Evolutionary conservation across 176 grass and related monocot genomes (phyloP).

Genomic region (Saccharum officinarum): DNA sequence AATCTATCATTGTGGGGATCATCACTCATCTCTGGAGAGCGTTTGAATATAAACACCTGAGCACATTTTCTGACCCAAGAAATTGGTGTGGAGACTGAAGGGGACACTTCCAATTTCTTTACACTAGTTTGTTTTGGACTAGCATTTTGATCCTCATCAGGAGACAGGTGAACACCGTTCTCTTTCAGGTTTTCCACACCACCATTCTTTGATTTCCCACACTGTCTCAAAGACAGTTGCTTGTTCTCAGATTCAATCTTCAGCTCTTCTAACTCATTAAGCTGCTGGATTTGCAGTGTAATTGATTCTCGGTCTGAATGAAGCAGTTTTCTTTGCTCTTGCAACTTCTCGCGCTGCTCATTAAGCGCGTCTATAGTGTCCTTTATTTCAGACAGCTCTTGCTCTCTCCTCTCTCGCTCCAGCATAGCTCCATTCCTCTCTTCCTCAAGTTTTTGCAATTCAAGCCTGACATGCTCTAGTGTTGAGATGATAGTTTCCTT

Average conservation of each 20-base stretch:
- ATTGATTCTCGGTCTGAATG: conserved; percentile 82
- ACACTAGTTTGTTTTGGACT: conserved; percentile 44
- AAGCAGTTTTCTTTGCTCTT: conserved; percentile 87
- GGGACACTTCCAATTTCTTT: conserved; percentile 46
- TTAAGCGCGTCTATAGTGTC: conserved; percentile 61
- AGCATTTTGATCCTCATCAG: conserved; percentile 37
- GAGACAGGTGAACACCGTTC: conserved; percentile 12
- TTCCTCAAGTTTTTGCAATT: conserved; percentile 82
- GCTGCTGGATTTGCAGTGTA: conserved; percentile 68
- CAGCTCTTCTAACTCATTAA: conserved; percentile 69
- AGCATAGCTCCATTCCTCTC: conserved; percentile 73
- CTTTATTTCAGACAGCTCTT: conserved; percentile 74
- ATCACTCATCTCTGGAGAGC: conserved; percentile 60
- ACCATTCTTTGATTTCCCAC: conserved; percentile 41
- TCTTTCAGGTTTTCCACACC: conserved; percentile 26
- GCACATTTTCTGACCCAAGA: conserved; percentile 83
- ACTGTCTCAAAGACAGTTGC: conserved; percentile 45
- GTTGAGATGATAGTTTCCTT: conserved; percentile 63
- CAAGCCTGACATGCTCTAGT: conserved; percentile 59
- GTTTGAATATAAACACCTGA: conserved; percentile 65
- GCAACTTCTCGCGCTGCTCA: conserved; percentile 82
- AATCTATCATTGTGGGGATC: conserved; percentile 37
- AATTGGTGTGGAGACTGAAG: conserved; percentile 50
- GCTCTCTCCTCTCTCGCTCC: conserved; percentile 72
- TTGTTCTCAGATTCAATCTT: conserved; percentile 75